Evolutionary conservation across 2,329 filamentous ascomycete genomes (phyloP).

Genomic region (Fusarium brevicatenulatum): DNA sequence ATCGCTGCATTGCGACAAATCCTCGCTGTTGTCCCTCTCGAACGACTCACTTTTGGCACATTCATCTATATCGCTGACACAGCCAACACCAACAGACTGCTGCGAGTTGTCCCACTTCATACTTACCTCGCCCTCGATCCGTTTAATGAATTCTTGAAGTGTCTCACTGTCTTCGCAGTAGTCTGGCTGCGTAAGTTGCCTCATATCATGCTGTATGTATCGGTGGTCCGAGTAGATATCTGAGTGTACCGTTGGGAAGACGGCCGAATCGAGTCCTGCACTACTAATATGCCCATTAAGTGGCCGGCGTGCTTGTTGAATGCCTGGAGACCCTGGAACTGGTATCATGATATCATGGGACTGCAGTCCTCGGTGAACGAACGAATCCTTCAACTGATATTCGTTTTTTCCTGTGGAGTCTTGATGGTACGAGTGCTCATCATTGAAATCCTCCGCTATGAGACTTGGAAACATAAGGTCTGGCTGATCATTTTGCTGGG

Average conservation of each 20-base stretch:
- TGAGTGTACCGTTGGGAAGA: not conserved
- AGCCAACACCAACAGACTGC: not conserved
- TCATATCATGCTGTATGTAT: not conserved
- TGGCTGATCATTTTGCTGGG: not conserved
- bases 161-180: constrained; percentile 28
- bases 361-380: not conserved
- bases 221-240: not conserved
- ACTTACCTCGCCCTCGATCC: constrained; percentile 42
- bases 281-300: not conserved
- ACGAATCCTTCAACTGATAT: not conserved
- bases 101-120: constrained; percentile 6
- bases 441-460: not conserved
- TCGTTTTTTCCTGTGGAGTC: not conserved
- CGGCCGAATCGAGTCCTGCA: not conserved
- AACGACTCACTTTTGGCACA: not conserved
- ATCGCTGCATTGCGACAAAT: not conserved
- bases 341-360: not conserved
- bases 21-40: not conserved
- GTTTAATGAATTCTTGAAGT: constrained; percentile 41
- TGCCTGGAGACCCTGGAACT: not conserved
- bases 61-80: not conserved
- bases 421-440: not conserved
- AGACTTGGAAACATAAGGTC: not conserved
- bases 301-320: not conserved
- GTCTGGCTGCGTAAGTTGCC: not conserved